Base-by-base conservation (phyloP, 257 asterid species). In the Jaltomata sinuosa region DNA sequence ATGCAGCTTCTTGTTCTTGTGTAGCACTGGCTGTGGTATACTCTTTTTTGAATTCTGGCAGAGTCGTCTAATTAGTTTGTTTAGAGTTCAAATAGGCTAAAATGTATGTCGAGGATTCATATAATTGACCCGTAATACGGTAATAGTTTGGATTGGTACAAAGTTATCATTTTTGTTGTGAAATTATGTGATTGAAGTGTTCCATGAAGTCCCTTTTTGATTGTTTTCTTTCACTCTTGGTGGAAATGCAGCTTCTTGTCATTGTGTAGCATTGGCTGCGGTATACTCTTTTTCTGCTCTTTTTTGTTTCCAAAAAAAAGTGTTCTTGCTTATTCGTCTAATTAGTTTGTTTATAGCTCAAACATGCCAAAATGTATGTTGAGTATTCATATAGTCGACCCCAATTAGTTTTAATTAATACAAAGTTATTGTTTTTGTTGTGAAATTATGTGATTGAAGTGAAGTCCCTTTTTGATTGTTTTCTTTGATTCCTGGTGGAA, bases 241-340 rank as follows among this genome's bases (percentile, higher is more conserved):
- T n/a, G n/a, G n/a, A n/a, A n/a, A n/a, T n/a, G n/a, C n/a, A n/a
- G n/a, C 16, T 61, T 61, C 99, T 79, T 89, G 94, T 87, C 99
- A 96, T 86, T 96, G 98, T 82, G 93, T 94, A 90, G 98, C 99
- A 15, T 67, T 96, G 42, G 42, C 42, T 38, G 42, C 9, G 7
- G 42, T 38, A 6, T 38, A 38, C 42, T 38, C 42, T 38, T 38
- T 38, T 3, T 6, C 42, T 38, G 5, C n/a, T n/a, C n/a, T n/a
- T n/a, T n/a, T n/a, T n/a, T n/a, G n/a, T n/a, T n/a, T n/a, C n/a
- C n/a, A n/a, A n/a, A n/a, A n/a, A n/a, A n/a, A n/a, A n/a, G n/a
- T n/a, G n/a, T n/a, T n/a, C n/a, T n/a, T n/a, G n/a, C n/a, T n/a
- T n/a, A 38, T 7, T 38, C 42, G 42, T 38, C 42, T 38, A 38